Percentiles rank a stretch among this genome's conserved stretches.
Conservation (phyloP, 2,329 filamentous ascomycete species). For the Keithomyces neogunnii region DNA sequence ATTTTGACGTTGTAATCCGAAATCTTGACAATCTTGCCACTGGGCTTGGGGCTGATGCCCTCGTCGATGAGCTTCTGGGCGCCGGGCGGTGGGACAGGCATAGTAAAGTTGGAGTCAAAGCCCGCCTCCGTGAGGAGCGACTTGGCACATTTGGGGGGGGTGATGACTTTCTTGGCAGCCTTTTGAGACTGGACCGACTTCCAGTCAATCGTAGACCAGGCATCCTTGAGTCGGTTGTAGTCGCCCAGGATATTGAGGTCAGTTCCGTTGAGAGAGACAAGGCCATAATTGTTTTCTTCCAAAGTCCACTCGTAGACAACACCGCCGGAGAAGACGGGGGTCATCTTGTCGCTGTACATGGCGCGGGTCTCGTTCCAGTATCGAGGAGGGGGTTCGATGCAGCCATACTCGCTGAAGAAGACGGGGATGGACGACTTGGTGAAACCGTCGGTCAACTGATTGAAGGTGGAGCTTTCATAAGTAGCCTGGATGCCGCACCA, state of each 20-base stretch:
- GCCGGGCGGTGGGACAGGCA: slow-evolving; percentile 60
- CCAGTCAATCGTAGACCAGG: slow-evolving; percentile 70
- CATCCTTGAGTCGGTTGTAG: slow-evolving; percentile 64
- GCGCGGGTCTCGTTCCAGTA: slow-evolving; percentile 67
- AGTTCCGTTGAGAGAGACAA: slow-evolving; percentile 54
- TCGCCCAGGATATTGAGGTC: slow-evolving; percentile 52
- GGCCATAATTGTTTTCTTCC: slow-evolving; percentile 57
- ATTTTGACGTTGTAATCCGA: slow-evolving; percentile 50
- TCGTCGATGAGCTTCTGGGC: slow-evolving; percentile 66
- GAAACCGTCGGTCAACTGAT: slow-evolving; percentile 58
- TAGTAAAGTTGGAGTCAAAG: slow-evolving; percentile 73
- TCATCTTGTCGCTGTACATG: slow-evolving; percentile 67
- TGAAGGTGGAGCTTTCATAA: slow-evolving; percentile 54
- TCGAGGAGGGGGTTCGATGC: slow-evolving; percentile 64
- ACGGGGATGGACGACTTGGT: slow-evolving; percentile 58
- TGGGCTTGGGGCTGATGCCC: slow-evolving; percentile 58
- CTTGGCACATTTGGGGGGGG: slow-evolving; percentile 54
- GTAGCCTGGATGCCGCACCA: slow-evolving; percentile 57
- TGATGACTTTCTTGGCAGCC: slow-evolving; percentile 39
- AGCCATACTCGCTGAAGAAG: slow-evolving; percentile 78
- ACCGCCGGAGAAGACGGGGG: slow-evolving; percentile 59
- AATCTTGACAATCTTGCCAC: slow-evolving; percentile 62
- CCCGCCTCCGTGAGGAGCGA: slow-evolving; percentile 57
- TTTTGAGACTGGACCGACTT: slow-evolving; percentile 55
- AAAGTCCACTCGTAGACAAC: slow-evolving; percentile 76